Base-by-base conservation (phyloP, 1,139 yeast genomes). In the Pichia sp. region DNA sequence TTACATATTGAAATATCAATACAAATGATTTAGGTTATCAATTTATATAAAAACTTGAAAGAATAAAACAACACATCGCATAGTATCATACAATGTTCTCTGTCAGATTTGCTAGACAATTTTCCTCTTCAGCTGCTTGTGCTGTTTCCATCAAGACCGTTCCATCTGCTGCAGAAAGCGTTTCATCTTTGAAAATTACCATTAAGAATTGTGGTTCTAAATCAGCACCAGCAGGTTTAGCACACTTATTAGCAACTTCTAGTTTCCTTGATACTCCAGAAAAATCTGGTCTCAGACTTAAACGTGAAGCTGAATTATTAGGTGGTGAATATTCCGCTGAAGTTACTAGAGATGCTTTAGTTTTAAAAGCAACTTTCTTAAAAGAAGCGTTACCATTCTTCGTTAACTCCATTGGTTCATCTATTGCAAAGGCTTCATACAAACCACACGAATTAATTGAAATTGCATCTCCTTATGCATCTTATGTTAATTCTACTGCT, bases 301-400 rank as follows among this genome's bases (percentile, higher is more conserved):
- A 90, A 60, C 85, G 98, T 69, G 98, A 94, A 71, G 72, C 92
- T 46, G 99, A 94, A 71, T 78, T 92, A 55, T 76, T 92, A 58
- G 98, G 98, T 55, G 97, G 96, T 62, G 69, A 69, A 53, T 78
- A 87, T 65, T 64, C 76, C 42, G 73, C 95, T 40, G 60, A 66
- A 47, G 82, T 87, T 56, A 80, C 87, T 64, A 84, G 97, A 73
- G 97, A 92, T 65, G 74, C 82, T 60, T 76, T 94, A 55, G 77
- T 85, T 53, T 77, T 92, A 63, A 75, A 79, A 56, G 82, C 97
- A 48, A 74, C 78, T 58, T 92, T 92, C 73, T 77, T 92, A 67
- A 82, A 82, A 66, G 86, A 85, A 67, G 87, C 84, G 57, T 78
- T 94, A 62, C 97, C 97, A 54, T 92, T 80, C 76, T 92, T 80